These are phyloP conservation scores for Calonectria fujianensis DNA, from an alignment of 2,329 filamentous ascomycete species.

Conservation along the genomic window DNA sequence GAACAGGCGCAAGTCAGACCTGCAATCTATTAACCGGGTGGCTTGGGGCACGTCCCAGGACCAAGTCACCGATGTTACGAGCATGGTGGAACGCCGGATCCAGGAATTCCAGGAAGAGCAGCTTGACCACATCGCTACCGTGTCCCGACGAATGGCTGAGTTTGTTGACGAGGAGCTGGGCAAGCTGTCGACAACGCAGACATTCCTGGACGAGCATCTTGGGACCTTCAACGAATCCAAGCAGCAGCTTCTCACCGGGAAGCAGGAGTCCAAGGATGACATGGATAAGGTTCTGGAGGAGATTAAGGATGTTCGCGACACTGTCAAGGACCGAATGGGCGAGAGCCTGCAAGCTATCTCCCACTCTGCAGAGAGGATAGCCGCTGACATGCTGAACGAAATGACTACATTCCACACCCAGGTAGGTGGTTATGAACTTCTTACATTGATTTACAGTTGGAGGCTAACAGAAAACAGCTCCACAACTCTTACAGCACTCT, in stretches of 20 bases:
- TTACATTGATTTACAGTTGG: background rate
- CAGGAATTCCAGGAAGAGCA: constrained; percentile 84
- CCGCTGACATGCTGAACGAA: constrained; percentile 90
- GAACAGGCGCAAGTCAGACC: constrained; percentile 87
- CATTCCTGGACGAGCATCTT: constrained; percentile 82
- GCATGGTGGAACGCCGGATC: constrained; percentile 84
- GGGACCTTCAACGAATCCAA: constrained; percentile 80
- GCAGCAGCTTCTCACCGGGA: constrained; percentile 80
- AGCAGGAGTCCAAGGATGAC: constrained; percentile 82
- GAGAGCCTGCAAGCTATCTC: constrained; percentile 90
- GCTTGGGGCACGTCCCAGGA: constrained; percentile 86
- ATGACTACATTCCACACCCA: constrained; percentile 87
- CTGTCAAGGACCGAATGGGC: constrained; percentile 90
- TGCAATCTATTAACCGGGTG: constrained; percentile 86
- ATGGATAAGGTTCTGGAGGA: constrained; percentile 95
- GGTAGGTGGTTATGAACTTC: constrained; percentile 59
- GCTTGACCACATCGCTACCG: constrained; percentile 78
- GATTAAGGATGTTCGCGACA: constrained; percentile 91
- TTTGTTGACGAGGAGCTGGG: constrained; percentile 86
- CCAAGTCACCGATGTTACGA: constrained; percentile 85
- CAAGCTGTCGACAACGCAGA: constrained; percentile 81
- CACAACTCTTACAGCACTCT: constrained; percentile 89
- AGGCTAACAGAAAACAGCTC: constrained; percentile 69
- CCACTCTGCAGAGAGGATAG: constrained; percentile 89
- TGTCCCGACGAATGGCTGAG: constrained; percentile 82